Evolutionary conservation across 2,329 filamentous ascomycete genomes (phyloP).

Genomic region (Xylaria sp.): DNA sequence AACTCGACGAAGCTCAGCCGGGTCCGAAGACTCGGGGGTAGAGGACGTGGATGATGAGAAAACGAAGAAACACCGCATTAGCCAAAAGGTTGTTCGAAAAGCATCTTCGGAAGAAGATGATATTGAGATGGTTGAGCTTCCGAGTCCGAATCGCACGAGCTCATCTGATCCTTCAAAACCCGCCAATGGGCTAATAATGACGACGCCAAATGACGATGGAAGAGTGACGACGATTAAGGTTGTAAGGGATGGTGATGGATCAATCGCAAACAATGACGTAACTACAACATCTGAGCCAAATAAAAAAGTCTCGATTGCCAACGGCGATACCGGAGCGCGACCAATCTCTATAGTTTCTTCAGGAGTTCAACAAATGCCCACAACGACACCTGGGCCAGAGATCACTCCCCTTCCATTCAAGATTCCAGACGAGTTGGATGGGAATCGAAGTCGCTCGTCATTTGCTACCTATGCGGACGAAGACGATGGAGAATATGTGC

Average conservation of each 20-base stretch:
- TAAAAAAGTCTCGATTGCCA: slow-evolving; percentile 51
- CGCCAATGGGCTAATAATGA: slow-evolving; percentile 54
- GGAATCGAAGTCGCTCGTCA: slow-evolving; percentile 66
- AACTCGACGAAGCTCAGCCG: slow-evolving; percentile 49
- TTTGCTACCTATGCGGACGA: slow-evolving; percentile 76
- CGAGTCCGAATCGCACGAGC: slow-evolving; percentile 46
- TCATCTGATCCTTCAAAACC: slow-evolving; percentile 32
- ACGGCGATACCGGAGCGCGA: slow-evolving; percentile 49
- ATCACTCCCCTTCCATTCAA: slow-evolving; percentile 75
- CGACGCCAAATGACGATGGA: slow-evolving; percentile 55
- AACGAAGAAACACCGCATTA: slow-evolving; percentile 46
- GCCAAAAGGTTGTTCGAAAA: slow-evolving; percentile 50
- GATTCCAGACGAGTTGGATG: slow-evolving; percentile 56
- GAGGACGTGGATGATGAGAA: slow-evolving; percentile 60
- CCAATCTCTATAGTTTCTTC: slow-evolving; percentile 45
- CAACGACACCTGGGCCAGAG: slow-evolving; percentile 59
- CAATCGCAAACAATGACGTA: slow-evolving; percentile 43
- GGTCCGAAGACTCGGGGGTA: slow-evolving; percentile 62
- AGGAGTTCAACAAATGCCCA: slow-evolving; percentile 46
- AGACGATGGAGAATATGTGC: slow-evolving; percentile 53
- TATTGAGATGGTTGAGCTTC: slow-evolving; percentile 67
- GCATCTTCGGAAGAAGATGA: slow-evolving; percentile 54
- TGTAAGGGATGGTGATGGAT: slow-evolving; percentile 62
- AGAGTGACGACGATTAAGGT: slow-evolving; percentile 67
- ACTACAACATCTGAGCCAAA: slow-evolving; percentile 43